Conservation (phyloP, 352 stramenopile species). For the Globisporangium yorkense region DNA sequence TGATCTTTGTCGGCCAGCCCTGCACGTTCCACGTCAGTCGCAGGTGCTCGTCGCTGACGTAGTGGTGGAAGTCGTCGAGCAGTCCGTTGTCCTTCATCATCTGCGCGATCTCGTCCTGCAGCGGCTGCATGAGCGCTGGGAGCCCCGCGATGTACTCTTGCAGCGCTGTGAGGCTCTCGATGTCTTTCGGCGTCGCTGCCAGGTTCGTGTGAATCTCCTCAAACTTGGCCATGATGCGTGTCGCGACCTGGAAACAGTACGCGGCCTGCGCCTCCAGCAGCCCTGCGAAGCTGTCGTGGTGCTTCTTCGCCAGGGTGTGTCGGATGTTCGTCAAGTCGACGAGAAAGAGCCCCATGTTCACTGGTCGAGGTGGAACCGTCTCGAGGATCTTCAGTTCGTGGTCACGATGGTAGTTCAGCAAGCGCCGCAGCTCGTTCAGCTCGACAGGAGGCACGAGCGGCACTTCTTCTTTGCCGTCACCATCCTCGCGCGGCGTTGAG, state of each 20-base stretch:
- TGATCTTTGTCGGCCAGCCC: slow-evolving; percentile 87
- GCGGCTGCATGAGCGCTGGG: slow-evolving; percentile 54
- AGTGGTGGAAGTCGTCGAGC: slow-evolving; percentile 80
- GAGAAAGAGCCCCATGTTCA: slow-evolving; percentile 75
- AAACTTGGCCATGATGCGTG: slow-evolving; percentile 75
- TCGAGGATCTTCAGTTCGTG: slow-evolving; percentile 69
- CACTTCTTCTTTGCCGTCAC: slow-evolving; percentile 33
- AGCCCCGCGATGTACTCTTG: slow-evolving; percentile 85
- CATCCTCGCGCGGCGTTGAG: slow-evolving; percentile 22
- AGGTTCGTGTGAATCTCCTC: slow-evolving; percentile 84
- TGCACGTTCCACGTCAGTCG: slow-evolving; percentile 87
- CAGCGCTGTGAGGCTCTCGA: slow-evolving; percentile 87
- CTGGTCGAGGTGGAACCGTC: slow-evolving; percentile 47
- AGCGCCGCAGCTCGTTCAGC: slow-evolving; percentile 60
- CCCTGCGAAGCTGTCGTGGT: slow-evolving; percentile 66
- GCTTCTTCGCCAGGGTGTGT: slow-evolving; percentile 67
- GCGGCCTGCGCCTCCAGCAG: slow-evolving; percentile 62
- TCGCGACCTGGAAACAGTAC: slow-evolving; percentile 63
- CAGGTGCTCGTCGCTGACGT: slow-evolving; percentile 83
- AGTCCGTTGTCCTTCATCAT: slow-evolving; percentile 78
- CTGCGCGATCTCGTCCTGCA: slow-evolving; percentile 76
- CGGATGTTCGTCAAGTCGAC: slow-evolving; percentile 81
- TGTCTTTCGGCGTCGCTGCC: slow-evolving; percentile 80
- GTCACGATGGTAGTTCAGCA: slow-evolving; percentile 57
- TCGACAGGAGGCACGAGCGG: slow-evolving; percentile 59